Percentiles rank a stretch among this genome's conserved stretches.
phyloP scores from a whole-genome alignment of 257 asterid genomes.

The Leptodermis oblonga region DNA sequence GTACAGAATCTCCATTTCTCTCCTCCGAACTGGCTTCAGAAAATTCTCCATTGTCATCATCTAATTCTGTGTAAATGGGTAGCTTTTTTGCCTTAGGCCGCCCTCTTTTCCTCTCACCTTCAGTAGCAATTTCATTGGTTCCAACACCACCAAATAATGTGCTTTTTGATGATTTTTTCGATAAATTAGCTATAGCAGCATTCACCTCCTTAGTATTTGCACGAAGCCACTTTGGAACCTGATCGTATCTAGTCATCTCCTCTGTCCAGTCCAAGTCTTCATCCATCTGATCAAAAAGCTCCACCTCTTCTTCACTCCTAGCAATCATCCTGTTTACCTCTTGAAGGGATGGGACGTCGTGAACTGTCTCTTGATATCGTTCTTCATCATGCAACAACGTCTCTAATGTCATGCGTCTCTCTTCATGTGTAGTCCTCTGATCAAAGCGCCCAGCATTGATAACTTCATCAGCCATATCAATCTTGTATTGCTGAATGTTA shows the following conservation, averaged over 20 bases:
- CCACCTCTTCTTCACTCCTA: slow-evolving; percentile 90
- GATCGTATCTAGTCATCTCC: slow-evolving; percentile 83
- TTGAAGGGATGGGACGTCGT: slow-evolving; percentile 93
- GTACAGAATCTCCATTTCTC: slow-evolving; percentile 63
- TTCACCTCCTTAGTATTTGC: slow-evolving; percentile 80
- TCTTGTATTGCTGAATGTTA: slow-evolving; percentile 95
- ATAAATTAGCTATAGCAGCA: slow-evolving; percentile 54
- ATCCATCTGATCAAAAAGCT: slow-evolving; percentile 96
- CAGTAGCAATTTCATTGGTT: slow-evolving; percentile 56
- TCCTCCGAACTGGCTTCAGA: slow-evolving; percentile 87
- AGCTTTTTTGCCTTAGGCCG: slow-evolving; percentile 74
- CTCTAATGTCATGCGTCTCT: slow-evolving; percentile 92
- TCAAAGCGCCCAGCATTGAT: slow-evolving; percentile 99
- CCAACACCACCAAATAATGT: slow-evolving; percentile 55
- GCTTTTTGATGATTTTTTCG: slow-evolving; percentile 73
- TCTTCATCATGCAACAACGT: slow-evolving; percentile 94
- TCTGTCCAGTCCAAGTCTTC: slow-evolving; percentile 93
- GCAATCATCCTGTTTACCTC: slow-evolving; percentile 99
- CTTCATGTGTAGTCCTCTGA: slow-evolving; percentile 99
- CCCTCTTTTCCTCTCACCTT: slow-evolving; percentile 73
- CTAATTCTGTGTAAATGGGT: slow-evolving; percentile 90
- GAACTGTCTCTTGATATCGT: slow-evolving; percentile 93
- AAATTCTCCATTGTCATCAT: slow-evolving; percentile 78
- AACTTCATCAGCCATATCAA: slow-evolving; percentile 99
- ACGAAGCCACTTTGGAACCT: slow-evolving; percentile 96